Evolutionary conservation across 169 alveolate genomes (phyloP).

Genomic region (Plasmodium chabaudi): DNA sequence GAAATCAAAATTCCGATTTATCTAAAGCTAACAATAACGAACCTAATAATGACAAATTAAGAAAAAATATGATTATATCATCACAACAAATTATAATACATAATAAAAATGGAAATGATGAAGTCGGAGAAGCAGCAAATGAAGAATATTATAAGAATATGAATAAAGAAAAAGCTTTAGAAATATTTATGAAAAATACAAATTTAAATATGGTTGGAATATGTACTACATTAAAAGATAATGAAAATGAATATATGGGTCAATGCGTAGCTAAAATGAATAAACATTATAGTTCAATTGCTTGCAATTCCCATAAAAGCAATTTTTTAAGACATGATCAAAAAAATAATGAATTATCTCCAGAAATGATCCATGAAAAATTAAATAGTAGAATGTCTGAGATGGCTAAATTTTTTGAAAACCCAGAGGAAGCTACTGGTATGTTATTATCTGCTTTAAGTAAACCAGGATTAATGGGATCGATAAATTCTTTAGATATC

Average conservation of each 20-base stretch:
- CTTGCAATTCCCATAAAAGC: slow-evolving; percentile 2
- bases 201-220: slow-evolving; percentile 18
- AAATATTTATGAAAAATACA: slow-evolving; percentile 12
- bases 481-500: too few species aligned
- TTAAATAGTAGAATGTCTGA: slow-evolving; percentile 29
- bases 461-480: background rate
- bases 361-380: background rate
- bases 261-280: slow-evolving; percentile 1
- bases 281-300: slow-evolving; percentile 9
- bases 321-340: background rate
- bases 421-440: background rate
- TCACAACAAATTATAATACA: slow-evolving; percentile 6
- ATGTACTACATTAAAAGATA: slow-evolving; percentile 9
- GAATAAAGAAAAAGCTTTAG: slow-evolving; percentile 23
- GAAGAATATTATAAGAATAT: background rate
- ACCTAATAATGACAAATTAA: background rate
- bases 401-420: slow-evolving; percentile 25
- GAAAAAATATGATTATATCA: background rate
- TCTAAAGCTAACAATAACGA: background rate
- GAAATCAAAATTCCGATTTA: background rate
- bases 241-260: slow-evolving; percentile 8
- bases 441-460: slow-evolving; percentile 6
- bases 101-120: background rate
- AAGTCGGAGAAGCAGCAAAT: background rate
- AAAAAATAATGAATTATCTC: background rate